These are phyloP conservation scores for Colletotrichum noveboracense DNA, from an alignment of 2,329 filamentous ascomycete genomes.

Conservation along the genomic window DNA sequence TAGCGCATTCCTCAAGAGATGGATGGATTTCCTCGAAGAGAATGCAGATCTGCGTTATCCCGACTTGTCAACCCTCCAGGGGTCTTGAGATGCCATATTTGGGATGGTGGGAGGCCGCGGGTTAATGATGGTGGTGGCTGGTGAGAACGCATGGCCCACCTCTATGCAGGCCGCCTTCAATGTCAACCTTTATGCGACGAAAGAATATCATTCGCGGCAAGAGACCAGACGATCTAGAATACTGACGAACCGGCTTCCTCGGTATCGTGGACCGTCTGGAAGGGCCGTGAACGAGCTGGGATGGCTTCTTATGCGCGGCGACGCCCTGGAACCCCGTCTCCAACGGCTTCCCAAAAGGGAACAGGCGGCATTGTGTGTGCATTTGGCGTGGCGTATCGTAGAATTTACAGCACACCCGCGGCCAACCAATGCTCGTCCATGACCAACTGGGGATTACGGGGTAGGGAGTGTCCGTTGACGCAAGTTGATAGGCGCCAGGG, in stretches of 20 bases:
- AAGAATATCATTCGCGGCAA: neutral
- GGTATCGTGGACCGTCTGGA: neutral
- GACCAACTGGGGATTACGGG: neutral
- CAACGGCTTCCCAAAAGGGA: neutral
- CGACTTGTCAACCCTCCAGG: slow-evolving; percentile 55
- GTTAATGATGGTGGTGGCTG: neutral
- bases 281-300: slow-evolving; percentile 2
- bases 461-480: slow-evolving; percentile 16
- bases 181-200: slow-evolving; percentile 9
- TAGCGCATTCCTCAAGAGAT: slow-evolving; percentile 82
- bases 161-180: neutral
- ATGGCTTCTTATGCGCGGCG: slow-evolving; percentile 14
- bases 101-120: neutral
- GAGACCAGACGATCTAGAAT: slow-evolving; percentile 14
- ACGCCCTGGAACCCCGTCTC: neutral
- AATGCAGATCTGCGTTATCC: slow-evolving; percentile 90
- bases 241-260: slow-evolving; percentile 12
- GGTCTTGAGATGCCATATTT: slow-evolving; percentile 3
- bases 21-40: slow-evolving; percentile 93
- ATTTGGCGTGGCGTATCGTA: slow-evolving; percentile 9
- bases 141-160: neutral
- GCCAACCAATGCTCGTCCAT: neutral
- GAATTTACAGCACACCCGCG: neutral
- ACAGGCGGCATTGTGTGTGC: neutral
- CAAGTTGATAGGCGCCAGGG: slow-evolving; percentile 12